Base-by-base conservation (phyloP, 2,329 filamentous ascomycete species). In the Teratosphaeria epicoccoides region DNA sequence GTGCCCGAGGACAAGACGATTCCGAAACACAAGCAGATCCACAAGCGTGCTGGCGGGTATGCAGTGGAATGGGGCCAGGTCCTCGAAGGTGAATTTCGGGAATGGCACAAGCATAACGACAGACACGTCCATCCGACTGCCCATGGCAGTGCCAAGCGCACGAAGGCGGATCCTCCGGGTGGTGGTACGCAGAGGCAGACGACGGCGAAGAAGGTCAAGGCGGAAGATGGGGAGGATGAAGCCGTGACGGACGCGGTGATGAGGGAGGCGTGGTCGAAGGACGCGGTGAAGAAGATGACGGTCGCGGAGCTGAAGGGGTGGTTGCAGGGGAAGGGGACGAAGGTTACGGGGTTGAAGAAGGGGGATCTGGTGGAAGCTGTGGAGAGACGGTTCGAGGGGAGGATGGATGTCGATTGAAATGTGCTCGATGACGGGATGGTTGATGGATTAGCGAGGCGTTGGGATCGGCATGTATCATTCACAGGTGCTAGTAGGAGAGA, bases 11-110 rank as follows among this genome's bases (percentile, higher is more conserved):
- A 98, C 64, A 83, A 85, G 57, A 97, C 93, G 0, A 66, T 87
- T 12, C 93, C 93, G 1, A 88, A 86, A 61, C 89, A 84, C 69
- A 84, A 80, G 59, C 88, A 94, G 59, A 97, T 98, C 51, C 81
- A 89, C 67, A 97, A 94, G 72, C 82, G 91, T 25, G 85, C 87
- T 1, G 90, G 89, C 0, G 79, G 81, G 2, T 87, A 88, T 63
- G 78, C 95, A 9, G 74, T 84, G 45, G 82, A 87, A 28, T 95
- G 90, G 83, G 83, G 86, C 3, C 73, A 80, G 29, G 76, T 78
- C 10, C 75, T 96, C 5, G 79, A 85, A 25, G 70, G 77, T 7
- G 80, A 83, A 52, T 76, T 74, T 58, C 67, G 70, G 10, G 64
- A 70, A 26, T 72, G 74, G 61, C 63, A 68, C 29, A 51, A 55